These are phyloP conservation scores for Niebla homalea DNA, from an alignment of 495 filamentous ascomycete species.

Conservation along the genomic window DNA sequence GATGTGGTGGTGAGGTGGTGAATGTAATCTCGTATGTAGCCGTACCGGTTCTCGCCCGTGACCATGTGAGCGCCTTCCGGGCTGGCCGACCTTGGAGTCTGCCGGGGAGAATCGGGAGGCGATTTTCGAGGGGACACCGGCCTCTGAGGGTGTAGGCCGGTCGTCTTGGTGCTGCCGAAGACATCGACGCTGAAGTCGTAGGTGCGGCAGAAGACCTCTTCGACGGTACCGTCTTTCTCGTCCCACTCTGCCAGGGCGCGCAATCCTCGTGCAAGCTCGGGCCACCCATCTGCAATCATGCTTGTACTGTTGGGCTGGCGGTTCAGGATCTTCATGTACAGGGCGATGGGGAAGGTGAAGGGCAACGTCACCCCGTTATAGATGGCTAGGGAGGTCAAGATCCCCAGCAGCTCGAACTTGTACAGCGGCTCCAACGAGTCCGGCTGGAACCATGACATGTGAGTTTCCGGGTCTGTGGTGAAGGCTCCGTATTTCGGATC, in stretches of 20 bases:
- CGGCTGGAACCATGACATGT: conserved; percentile 78
- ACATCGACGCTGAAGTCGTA: conserved; percentile 75
- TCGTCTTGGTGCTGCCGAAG: conserved; percentile 41
- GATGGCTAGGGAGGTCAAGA: conserved; percentile 80
- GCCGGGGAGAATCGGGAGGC: conserved; percentile 19
- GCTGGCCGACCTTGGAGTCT: too few relatives aligned
- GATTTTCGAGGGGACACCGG: neutral
- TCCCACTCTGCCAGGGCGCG: conserved; percentile 59
- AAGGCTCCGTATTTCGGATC: conserved; percentile 63
- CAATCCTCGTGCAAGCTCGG: conserved; percentile 59
- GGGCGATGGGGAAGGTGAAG: conserved; percentile 67
- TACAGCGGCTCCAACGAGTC: conserved; percentile 66
- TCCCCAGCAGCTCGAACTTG: conserved; percentile 79
- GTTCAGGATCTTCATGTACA: conserved; percentile 71
- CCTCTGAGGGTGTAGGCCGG: conserved; percentile 38
- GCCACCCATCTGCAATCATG: conserved; percentile 84
- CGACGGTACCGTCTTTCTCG: conserved; percentile 51
- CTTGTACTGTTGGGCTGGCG: conserved; percentile 44
- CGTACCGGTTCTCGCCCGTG: conserved; percentile 60
- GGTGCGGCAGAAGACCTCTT: conserved; percentile 63
- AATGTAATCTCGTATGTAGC: conserved; percentile 81
- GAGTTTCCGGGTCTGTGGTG: conserved; percentile 55
- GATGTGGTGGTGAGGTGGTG: conserved; percentile 70
- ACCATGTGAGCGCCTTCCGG: conserved; percentile 39
- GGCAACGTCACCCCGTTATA: conserved; percentile 90